Evolutionary conservation across 306 rosid species (phyloP).

Genomic region (Hippophae rhamnoides): DNA sequence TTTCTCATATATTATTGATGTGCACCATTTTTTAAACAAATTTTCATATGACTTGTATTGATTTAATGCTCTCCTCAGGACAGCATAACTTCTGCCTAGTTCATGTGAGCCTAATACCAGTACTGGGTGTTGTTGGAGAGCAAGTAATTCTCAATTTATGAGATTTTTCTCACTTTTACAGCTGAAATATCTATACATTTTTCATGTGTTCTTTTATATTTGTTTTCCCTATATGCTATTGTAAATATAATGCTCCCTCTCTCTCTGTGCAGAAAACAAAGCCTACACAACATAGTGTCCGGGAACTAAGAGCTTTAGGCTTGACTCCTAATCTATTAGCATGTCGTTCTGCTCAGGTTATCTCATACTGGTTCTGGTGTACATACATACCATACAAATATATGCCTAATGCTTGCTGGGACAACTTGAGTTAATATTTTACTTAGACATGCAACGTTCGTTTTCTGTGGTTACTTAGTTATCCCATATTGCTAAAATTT

Average conservation of each 20-base stretch:
- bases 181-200: conserved; percentile 5
- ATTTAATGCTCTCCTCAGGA: conserved; percentile 48
- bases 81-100: conserved; percentile 87
- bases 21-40: neutral
- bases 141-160: conserved; percentile 53
- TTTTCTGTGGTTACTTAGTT: neutral
- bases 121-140: conserved; percentile 95
- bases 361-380: too few relatives aligned
- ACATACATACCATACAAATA: conserved; percentile 12
- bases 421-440: neutral
- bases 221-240: neutral
- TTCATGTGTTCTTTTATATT: neutral
- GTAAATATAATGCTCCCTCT: conserved; percentile 23
- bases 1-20: neutral
- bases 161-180: conserved; percentile 12
- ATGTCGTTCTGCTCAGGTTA: conserved; percentile 90
- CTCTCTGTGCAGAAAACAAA: conserved; percentile 70
- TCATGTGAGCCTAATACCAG: conserved; percentile 97
- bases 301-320: conserved; percentile 93
- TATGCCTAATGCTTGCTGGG: conserved; percentile 3
- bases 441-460: neutral
- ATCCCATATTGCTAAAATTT: neutral
- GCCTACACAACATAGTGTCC: conserved; percentile 93
- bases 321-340: conserved; percentile 94
- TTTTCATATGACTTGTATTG: conserved; percentile 5